Evolutionary conservation across 2,329 filamentous ascomycete genomes (phyloP).

Genomic region (Zopfia rhizophila): DNA sequence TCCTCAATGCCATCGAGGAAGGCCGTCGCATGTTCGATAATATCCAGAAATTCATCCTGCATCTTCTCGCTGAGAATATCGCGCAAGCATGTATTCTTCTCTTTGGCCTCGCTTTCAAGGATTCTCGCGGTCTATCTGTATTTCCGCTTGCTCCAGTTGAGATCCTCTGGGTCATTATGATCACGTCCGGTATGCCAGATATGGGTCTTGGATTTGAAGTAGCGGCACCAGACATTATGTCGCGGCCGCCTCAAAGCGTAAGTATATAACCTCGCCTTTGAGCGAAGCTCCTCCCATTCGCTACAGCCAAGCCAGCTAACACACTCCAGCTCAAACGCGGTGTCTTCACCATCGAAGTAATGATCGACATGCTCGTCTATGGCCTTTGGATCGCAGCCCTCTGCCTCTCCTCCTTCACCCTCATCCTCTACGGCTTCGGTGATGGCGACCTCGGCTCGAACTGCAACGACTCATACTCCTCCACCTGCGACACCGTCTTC

Average conservation of each 20-base stretch:
- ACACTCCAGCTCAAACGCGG: constrained; percentile 21
- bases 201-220: constrained; percentile 50
- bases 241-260: constrained; percentile 37
- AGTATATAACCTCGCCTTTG: no score
- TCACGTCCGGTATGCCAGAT: constrained; percentile 47
- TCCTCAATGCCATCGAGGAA: constrained; percentile 58
- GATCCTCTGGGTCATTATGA: constrained; percentile 53
- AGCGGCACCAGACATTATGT: constrained; percentile 46
- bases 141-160: constrained; percentile 50
- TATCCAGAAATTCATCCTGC: constrained; percentile 55
- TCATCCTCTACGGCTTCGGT: constrained; percentile 27
- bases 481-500: constrained; percentile 24
- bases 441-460: constrained; percentile 21
- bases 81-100: constrained; percentile 47
- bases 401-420: constrained; percentile 25
- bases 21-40: constrained; percentile 59
- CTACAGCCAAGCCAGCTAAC: no score
- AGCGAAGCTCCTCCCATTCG: no score
- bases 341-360: constrained; percentile 30
- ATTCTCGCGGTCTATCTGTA: constrained; percentile 42
- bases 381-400: constrained; percentile 25
- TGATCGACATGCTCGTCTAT: constrained; percentile 33
- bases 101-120: constrained; percentile 48
- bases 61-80: constrained; percentile 45
- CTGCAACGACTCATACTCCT: constrained; percentile 28